Evolutionary conservation across 306 rosid genomes (phyloP).

Genomic region (Casuarina cunninghamiana): DNA sequence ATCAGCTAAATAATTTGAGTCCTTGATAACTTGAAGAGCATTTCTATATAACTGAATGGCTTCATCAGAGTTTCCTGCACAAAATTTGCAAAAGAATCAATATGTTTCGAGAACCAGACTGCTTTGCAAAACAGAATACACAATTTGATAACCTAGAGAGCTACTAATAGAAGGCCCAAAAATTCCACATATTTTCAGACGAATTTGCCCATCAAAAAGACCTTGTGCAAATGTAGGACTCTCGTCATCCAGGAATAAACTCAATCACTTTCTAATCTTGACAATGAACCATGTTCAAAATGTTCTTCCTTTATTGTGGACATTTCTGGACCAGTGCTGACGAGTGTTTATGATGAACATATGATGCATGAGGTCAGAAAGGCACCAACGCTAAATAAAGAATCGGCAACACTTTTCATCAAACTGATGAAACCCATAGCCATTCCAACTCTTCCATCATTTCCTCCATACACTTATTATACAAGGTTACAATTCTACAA

Average conservation of each 20-base stretch:
- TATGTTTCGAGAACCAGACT: not conserved
- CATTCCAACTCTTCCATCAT: conserved; percentile 86
- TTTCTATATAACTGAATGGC: conserved; percentile 62
- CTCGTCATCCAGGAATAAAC: not conserved
- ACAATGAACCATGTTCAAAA: not conserved
- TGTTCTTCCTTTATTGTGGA: not conserved
- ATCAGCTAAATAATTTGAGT: conserved; percentile 65
- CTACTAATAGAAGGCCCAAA: not conserved
- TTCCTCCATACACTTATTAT: conserved; percentile 66
- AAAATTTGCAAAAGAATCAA: conserved; percentile 22
- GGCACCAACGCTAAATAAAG: conserved; percentile 1
- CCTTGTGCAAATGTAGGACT: not conserved
- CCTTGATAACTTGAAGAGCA: conserved; percentile 67
- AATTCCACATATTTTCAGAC: not conserved
- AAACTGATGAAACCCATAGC: conserved; percentile 48
- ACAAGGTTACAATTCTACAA: conserved; percentile 62
- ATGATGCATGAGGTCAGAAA: not conserved
- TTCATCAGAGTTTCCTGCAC: conserved; percentile 74
- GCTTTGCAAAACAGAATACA: not conserved
- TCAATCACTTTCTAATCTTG: not conserved
- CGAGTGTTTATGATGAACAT: not conserved
- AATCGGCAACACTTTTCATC: not conserved
- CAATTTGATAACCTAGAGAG: not conserved
- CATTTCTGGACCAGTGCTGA: not conserved
- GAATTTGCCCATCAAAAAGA: not conserved